phyloP scores from a whole-genome alignment of 768 basidiomycete genomes.

The Collybia sp. region DNA sequence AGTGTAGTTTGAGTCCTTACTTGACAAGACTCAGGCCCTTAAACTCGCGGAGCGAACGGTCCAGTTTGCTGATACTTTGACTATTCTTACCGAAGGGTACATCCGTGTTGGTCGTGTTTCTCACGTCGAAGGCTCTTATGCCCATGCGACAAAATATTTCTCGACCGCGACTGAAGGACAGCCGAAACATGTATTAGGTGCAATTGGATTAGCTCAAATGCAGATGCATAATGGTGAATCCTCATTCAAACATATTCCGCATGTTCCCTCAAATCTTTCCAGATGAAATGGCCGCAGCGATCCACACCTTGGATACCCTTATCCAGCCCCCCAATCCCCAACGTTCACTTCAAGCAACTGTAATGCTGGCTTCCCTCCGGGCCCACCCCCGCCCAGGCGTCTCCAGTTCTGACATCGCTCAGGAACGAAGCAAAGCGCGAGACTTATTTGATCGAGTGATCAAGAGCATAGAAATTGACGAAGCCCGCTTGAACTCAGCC shows the following conservation, averaged over 20 bases:
- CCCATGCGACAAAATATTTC: constrained; percentile 70
- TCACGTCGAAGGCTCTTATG: constrained; percentile 63
- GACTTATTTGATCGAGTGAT: constrained; percentile 76
- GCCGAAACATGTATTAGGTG: constrained; percentile 71
- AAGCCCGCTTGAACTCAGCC: constrained; percentile 40
- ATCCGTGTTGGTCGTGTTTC: constrained; percentile 77
- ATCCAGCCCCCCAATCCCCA: constrained; percentile 62
- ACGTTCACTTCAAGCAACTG: constrained; percentile 76
- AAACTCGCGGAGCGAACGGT: constrained; percentile 94
- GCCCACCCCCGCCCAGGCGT: constrained; percentile 78
- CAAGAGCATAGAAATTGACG: constrained; percentile 65
- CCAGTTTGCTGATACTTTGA: constrained; percentile 87
- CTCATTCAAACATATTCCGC: neutral
- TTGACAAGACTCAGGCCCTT: constrained; percentile 50
- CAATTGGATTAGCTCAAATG: constrained; percentile 83
- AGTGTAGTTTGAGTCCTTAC: neutral
- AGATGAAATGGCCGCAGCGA: constrained; percentile 84
- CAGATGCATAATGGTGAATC: constrained; percentile 73
- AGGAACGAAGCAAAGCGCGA: constrained; percentile 71
- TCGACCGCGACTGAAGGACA: constrained; percentile 60
- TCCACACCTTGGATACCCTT: constrained; percentile 78
- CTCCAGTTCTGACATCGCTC: constrained; percentile 63
- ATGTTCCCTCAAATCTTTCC: neutral
- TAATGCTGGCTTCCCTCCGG: constrained; percentile 88
- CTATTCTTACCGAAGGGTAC: constrained; percentile 83